Conservation (phyloP, 257 asterid species). For the Solanum boliviense region DNA sequence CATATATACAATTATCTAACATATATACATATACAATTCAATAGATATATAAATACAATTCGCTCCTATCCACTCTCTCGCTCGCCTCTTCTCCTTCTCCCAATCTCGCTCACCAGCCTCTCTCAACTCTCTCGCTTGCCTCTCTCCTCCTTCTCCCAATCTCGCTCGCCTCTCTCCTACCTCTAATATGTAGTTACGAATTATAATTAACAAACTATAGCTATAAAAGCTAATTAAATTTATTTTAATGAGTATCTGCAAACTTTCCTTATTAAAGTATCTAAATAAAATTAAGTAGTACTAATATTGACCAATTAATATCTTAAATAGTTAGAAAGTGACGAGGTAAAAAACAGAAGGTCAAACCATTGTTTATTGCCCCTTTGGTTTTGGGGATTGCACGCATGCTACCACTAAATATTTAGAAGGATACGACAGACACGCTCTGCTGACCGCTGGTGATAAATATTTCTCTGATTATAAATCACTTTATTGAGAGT, state of each 20-base stretch:
- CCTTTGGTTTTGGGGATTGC: background rate
- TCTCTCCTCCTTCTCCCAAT: background rate
- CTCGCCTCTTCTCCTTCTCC: no score
- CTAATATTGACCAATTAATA: background rate
- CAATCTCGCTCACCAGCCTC: no score
- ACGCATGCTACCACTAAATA: background rate
- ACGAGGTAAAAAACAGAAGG: background rate
- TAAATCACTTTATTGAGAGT: no score
- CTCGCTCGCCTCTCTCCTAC: background rate
- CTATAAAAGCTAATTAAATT: background rate
- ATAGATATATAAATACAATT: no score
- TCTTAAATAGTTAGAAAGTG: background rate
- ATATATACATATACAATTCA: no score
- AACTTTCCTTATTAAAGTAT: background rate
- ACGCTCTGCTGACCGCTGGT: background rate
- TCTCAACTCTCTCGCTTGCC: no score
- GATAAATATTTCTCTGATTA: no score
- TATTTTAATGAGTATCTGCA: no score
- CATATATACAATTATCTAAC: no score
- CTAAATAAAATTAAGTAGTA: background rate
- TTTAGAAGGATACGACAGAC: background rate
- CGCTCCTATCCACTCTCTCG: no score
- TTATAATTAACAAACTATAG: rapidly evolving
- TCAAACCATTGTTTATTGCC: background rate
- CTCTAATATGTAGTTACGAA: no score